These are phyloP conservation scores for Torulaspora globosa DNA, from an alignment of 1,139 yeast species.

Conservation along the genomic window DNA sequence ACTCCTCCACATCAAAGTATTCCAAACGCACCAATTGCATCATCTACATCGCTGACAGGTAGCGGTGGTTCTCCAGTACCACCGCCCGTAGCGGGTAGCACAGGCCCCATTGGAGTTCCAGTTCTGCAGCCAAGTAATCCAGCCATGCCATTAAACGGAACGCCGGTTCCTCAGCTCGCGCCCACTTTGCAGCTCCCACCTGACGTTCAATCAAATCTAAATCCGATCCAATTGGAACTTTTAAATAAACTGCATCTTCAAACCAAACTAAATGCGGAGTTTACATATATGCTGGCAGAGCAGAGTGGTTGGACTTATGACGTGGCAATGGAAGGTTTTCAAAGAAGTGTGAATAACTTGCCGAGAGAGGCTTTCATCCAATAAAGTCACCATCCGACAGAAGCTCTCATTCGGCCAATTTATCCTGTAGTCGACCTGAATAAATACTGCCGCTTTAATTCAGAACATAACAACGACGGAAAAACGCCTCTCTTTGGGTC, in stretches of 20 bases:
- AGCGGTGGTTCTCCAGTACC: background rate
- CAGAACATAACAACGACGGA: background rate
- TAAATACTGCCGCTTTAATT: background rate
- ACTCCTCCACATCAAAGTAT: constrained; percentile 18
- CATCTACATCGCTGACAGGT: constrained; percentile 2
- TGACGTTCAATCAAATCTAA: constrained; percentile 51
- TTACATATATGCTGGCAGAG: constrained; percentile 78
- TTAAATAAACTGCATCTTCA: constrained; percentile 63
- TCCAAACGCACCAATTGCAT: constrained; percentile 16
- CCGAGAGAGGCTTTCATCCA: constrained; percentile 55
- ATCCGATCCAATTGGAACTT: constrained; percentile 59
- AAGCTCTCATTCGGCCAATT: constrained; percentile 42
- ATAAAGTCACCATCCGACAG: constrained; percentile 46
- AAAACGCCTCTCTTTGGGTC: background rate
- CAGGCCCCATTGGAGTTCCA: constrained; percentile 4
- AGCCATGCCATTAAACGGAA: constrained; percentile 5
- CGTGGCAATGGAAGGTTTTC: constrained; percentile 66
- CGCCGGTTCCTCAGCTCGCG: constrained; percentile 16
- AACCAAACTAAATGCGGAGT: constrained; percentile 73
- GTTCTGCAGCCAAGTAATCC: constrained; percentile 7
- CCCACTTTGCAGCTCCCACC: constrained; percentile 40
- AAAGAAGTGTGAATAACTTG: constrained; percentile 52
- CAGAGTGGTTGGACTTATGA: constrained; percentile 84
- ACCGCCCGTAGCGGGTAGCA: background rate
- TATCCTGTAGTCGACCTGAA: background rate